Evolutionary conservation across 345 rosid species (phyloP).

Genomic region (Citrus maxima): DNA sequence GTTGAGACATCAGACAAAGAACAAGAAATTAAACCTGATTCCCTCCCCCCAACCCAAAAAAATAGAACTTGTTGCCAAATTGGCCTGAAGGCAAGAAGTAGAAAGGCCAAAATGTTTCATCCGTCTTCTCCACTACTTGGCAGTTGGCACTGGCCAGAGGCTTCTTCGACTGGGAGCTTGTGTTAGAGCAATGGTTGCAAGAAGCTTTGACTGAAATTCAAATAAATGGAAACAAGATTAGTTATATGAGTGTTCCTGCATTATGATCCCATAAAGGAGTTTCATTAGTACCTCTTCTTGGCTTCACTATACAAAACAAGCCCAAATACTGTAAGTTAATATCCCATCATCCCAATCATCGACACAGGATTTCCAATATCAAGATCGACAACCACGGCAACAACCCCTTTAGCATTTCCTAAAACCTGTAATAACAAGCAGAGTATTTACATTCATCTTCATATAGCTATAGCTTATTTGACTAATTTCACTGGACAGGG

Average conservation of each 20-base stretch:
- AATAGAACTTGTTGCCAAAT: background rate
- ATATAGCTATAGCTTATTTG: no score
- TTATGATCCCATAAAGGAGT: background rate
- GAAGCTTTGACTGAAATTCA: background rate
- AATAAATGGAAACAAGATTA: background rate
- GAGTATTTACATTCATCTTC: no score
- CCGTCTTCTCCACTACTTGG: background rate
- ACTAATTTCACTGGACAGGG: no score
- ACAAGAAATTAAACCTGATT: background rate
- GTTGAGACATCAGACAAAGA: background rate
- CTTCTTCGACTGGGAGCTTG: background rate
- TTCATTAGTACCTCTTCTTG: conserved; percentile 46
- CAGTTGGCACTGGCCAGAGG: background rate
- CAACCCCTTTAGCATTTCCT: conserved; percentile 66
- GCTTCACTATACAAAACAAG: conserved; percentile 53
- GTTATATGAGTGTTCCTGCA: background rate
- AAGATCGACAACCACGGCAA: conserved; percentile 56
- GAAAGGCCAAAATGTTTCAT: background rate
- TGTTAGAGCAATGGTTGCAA: background rate
- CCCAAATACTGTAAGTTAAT: conserved; percentile 49
- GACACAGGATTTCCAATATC: conserved; percentile 55
- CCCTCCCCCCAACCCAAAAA: no score
- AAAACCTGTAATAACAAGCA: conserved; percentile 35
- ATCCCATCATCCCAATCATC: conserved; percentile 54
- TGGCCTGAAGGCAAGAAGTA: background rate